These are phyloP conservation scores for Cercophora samala DNA, from an alignment of 495 filamentous ascomycete genomes.

Conservation along the genomic window DNA sequence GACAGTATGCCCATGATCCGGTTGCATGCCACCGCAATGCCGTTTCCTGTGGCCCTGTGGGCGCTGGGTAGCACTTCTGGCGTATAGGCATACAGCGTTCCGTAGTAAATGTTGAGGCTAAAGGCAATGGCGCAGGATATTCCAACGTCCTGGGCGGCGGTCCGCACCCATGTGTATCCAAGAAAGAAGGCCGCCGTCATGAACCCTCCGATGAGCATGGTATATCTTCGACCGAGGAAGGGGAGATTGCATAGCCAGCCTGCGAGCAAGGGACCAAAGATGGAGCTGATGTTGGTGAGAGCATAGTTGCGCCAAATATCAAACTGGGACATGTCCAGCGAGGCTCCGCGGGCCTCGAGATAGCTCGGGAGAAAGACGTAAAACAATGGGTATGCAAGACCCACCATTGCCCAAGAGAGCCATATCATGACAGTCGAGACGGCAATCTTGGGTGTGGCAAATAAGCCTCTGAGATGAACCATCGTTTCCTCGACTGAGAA, in stretches of 20 bases:
- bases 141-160: conserved; percentile 56
- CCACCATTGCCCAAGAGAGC: conserved; percentile 68
- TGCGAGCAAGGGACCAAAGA: conserved; percentile 63
- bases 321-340: conserved; percentile 43
- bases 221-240: conserved; percentile 59
- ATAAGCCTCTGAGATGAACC: conserved; percentile 62
- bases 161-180: conserved; percentile 62
- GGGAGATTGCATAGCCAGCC: conserved; percentile 59
- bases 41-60: conserved; percentile 68
- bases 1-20: conserved; percentile 70
- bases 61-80: conserved; percentile 62
- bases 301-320: conserved; percentile 71
- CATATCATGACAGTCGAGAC: conserved; percentile 63
- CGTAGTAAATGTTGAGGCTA: conserved; percentile 68
- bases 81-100: conserved; percentile 64
- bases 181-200: conserved; percentile 67
- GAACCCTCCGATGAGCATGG: conserved; percentile 62
- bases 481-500: conserved; percentile 50
- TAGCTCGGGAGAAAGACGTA: conserved; percentile 61
- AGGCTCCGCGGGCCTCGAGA: conserved; percentile 38
- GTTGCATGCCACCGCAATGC: conserved; percentile 64
- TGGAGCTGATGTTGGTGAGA: conserved; percentile 59
- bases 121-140: conserved; percentile 66
- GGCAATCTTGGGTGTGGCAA: conserved; percentile 56
- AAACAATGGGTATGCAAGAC: conserved; percentile 66